Percentiles rank a stretch among this genome's conserved stretches.
Conservation (phyloP, 2,329 filamentous ascomycete genomes). For the Alternaria arborescens region DNA sequence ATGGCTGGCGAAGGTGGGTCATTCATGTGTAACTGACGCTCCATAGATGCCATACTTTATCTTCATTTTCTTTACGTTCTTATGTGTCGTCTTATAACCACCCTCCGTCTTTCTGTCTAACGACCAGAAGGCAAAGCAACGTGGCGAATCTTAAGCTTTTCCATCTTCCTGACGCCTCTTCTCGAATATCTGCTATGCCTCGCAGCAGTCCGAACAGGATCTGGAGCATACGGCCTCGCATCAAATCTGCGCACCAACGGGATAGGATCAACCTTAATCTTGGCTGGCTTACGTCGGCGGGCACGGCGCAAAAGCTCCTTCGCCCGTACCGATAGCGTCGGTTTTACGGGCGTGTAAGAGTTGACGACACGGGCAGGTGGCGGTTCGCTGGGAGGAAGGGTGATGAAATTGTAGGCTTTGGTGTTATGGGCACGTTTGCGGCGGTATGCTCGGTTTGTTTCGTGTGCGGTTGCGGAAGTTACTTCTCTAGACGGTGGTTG, state of each 20-base stretch:
- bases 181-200: conserved; percentile 13
- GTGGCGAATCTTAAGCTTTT: conserved; percentile 3
- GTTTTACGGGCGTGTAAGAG: conserved; percentile 2
- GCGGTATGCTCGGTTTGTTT: not conserved
- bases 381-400: not conserved
- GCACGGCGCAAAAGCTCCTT: conserved; percentile 6
- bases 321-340: conserved; percentile 6
- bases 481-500: conserved; percentile 9
- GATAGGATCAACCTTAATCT: not conserved
- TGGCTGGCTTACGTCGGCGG: not conserved
- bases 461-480: not conserved
- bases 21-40: too few species aligned
- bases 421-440: not conserved
- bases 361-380: not conserved
- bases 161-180: conserved; percentile 11
- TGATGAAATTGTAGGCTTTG: conserved; percentile 10
- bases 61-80: too few species aligned
- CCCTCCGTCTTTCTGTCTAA: not conserved
- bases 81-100: too few species aligned
- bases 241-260: conserved; percentile 10
- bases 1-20: too few species aligned
- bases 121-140: not conserved
- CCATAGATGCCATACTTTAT: too few species aligned
- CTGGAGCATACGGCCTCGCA: conserved; percentile 8
- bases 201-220: conserved; percentile 3